Evolutionary conservation across 805 yeast species (phyloP).

Genomic region (Candida dajiaensis): DNA sequence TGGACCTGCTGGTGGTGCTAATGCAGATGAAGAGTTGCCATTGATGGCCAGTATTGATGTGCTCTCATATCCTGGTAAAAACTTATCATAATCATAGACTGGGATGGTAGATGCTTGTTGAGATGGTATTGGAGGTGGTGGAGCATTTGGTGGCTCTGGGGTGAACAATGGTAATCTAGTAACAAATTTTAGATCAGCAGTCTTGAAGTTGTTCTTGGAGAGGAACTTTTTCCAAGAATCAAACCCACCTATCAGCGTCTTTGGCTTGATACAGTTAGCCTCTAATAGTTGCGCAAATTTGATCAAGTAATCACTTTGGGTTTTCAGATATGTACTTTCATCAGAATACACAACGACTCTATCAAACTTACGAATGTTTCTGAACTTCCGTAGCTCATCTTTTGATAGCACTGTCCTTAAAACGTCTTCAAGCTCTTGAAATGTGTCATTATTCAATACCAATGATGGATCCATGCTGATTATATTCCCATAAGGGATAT

Average conservation of each 20-base stretch:
- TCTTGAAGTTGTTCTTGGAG: constrained; percentile 23
- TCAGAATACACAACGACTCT: constrained; percentile 35
- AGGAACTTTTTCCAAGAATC: constrained; percentile 36
- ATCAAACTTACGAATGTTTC: constrained; percentile 27
- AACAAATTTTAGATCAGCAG: constrained; percentile 15
- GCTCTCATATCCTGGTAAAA: constrained; percentile 14
- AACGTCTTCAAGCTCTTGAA: constrained; percentile 23
- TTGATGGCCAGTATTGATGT: background rate
- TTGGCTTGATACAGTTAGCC: constrained; percentile 14
- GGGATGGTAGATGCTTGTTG: constrained; percentile 6
- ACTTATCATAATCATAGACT: background rate
- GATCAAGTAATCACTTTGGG: constrained; percentile 27
- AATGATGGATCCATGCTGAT: constrained; percentile 38
- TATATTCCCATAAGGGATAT: constrained; percentile 32
- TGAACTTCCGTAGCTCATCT: constrained; percentile 20
- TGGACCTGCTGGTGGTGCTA: background rate
- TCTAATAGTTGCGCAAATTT: constrained; percentile 23
- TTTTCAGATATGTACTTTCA: constrained; percentile 26
- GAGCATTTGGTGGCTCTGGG: constrained; percentile 26
- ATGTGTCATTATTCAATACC: constrained; percentile 26
- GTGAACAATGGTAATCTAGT: constrained; percentile 23
- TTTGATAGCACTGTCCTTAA: background rate
- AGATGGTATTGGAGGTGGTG: constrained; percentile 20
- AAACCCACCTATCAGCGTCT: constrained; percentile 37
- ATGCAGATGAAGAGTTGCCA: constrained; percentile 1